Evolutionary conservation across 345 rosid genomes (phyloP).

Genomic region (Ceriops tagal): DNA sequence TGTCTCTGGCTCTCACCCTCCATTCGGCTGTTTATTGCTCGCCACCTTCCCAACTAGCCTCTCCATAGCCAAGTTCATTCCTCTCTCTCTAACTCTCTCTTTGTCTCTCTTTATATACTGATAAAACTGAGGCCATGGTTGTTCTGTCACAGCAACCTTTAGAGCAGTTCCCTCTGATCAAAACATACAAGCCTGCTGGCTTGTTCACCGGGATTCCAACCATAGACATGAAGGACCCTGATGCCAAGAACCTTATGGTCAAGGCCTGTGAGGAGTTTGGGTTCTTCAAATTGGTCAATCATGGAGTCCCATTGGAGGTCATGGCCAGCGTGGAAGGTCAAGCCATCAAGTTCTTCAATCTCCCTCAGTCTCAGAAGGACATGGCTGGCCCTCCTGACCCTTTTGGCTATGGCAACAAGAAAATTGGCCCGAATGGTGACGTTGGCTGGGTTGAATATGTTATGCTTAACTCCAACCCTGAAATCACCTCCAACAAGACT

Average conservation of each 20-base stretch:
- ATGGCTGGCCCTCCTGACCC: constrained; percentile 67
- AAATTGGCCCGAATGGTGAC: constrained; percentile 70
- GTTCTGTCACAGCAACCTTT: constrained; percentile 53
- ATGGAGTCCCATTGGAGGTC: constrained; percentile 58
- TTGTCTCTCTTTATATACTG: background rate
- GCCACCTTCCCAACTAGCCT: background rate
- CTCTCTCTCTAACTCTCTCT: background rate
- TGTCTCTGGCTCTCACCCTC: background rate
- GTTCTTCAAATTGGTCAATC: constrained; percentile 76
- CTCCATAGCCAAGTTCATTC: background rate
- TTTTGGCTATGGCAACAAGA: constrained; percentile 66
- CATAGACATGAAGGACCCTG: constrained; percentile 57
- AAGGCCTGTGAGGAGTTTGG: constrained; percentile 72
- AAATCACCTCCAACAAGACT: constrained; percentile 22
- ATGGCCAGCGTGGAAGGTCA: constrained; percentile 46
- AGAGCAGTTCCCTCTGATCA: constrained; percentile 51
- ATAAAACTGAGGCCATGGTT: constrained; percentile 48
- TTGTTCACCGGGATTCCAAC: constrained; percentile 47
- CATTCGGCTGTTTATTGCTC: background rate
- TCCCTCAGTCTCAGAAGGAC: constrained; percentile 57
- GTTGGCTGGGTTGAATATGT: constrained; percentile 80
- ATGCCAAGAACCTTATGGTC: constrained; percentile 48
- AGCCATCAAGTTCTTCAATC: constrained; percentile 57
- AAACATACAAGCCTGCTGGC: constrained; percentile 50
- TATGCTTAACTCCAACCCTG: constrained; percentile 48